phyloP scores from a whole-genome alignment of 1,139 yeast genomes.

The Candida labiduridarum region DNA sequence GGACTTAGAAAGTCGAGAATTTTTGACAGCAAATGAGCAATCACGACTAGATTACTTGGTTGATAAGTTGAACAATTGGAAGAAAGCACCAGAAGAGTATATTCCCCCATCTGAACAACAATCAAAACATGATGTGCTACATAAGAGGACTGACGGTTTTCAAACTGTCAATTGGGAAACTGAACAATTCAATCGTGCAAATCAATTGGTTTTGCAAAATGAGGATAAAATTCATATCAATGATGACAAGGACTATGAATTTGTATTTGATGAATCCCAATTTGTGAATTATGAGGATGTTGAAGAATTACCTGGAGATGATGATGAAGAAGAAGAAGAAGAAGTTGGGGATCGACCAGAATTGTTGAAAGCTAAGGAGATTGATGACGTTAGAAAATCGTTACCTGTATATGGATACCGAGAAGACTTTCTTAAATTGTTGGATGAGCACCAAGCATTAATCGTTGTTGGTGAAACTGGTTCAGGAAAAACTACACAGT shows the following conservation, averaged over 20 bases:
- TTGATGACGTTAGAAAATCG: conserved; percentile 75
- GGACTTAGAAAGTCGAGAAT: conserved; percentile 33
- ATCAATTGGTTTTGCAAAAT: conserved; percentile 28
- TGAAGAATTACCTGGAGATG: conserved; percentile 33
- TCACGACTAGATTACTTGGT: conserved; percentile 5
- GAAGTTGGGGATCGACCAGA: not conserved
- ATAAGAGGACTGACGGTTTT: conserved; percentile 35
- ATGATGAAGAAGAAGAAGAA: conserved; percentile 15
- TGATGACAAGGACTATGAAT: conserved; percentile 61
- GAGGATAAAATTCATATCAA: conserved; percentile 51
- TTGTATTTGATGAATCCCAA: conserved; percentile 81
- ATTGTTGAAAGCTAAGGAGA: conserved; percentile 36
- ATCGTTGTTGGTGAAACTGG: conserved; percentile 99
- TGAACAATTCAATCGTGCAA: conserved; percentile 59
- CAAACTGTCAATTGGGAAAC: conserved; percentile 59
- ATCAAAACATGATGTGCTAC: conserved; percentile 47
- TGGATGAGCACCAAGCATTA: conserved; percentile 89
- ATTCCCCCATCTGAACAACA: conserved; percentile 41
- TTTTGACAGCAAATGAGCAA: conserved; percentile 9
- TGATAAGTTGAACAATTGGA: conserved; percentile 5
- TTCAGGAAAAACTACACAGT: conserved; percentile 96
- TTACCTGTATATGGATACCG: conserved; percentile 95
- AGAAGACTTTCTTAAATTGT: conserved; percentile 78
- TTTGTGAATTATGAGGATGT: conserved; percentile 64
- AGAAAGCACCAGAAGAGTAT: conserved; percentile 29